Percentiles rank a stretch among this genome's conserved stretches.
These are phyloP conservation scores for Cyclotella atomus DNA, from an alignment of 108 stramenopile species.

Conservation along the genomic window DNA sequence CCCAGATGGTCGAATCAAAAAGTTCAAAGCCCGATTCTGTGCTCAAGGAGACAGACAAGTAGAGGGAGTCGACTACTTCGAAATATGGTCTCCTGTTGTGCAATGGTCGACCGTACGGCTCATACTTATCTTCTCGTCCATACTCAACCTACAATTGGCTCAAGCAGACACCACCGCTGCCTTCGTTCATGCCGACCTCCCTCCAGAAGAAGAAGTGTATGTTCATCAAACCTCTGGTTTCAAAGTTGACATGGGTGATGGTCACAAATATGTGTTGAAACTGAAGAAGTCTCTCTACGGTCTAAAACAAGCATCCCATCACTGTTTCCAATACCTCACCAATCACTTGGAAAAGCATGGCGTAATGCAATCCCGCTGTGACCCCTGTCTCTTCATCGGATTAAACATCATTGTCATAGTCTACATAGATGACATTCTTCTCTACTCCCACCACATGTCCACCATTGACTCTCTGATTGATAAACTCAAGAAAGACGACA, in stretches of 20 bases:
- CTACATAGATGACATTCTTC: slow-evolving; percentile 7
- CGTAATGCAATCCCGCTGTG: slow-evolving; percentile 27
- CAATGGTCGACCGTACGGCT: slow-evolving; percentile 39
- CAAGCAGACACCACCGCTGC: slow-evolving; percentile 47
- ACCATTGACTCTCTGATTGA: neutral
- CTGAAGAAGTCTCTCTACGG: slow-evolving; percentile 48
- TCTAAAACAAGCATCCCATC: slow-evolving; percentile 21
- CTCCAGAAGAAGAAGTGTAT: slow-evolving; percentile 37
- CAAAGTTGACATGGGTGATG: no score
- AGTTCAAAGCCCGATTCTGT: slow-evolving; percentile 59
- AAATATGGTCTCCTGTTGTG: slow-evolving; percentile 55
- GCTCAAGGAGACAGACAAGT: slow-evolving; percentile 40
- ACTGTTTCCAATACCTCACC: no score
- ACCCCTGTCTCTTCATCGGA: slow-evolving; percentile 56
- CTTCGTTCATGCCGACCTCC: slow-evolving; percentile 54
- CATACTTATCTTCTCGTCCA: slow-evolving; percentile 22
- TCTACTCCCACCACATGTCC: neutral
- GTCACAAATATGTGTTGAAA: slow-evolving; percentile 3
- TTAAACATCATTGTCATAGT: slow-evolving; percentile 29
- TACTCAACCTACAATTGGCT: neutral
- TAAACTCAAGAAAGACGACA: neutral
- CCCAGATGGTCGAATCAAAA: slow-evolving; percentile 51
- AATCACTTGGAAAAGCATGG: slow-evolving; percentile 9
- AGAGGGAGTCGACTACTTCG: slow-evolving; percentile 25
- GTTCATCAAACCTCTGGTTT: slow-evolving; percentile 50